These are phyloP conservation scores for Pseudogymnoascus sp. DNA, from an alignment of 2,329 filamentous ascomycete species.

Conservation along the genomic window DNA sequence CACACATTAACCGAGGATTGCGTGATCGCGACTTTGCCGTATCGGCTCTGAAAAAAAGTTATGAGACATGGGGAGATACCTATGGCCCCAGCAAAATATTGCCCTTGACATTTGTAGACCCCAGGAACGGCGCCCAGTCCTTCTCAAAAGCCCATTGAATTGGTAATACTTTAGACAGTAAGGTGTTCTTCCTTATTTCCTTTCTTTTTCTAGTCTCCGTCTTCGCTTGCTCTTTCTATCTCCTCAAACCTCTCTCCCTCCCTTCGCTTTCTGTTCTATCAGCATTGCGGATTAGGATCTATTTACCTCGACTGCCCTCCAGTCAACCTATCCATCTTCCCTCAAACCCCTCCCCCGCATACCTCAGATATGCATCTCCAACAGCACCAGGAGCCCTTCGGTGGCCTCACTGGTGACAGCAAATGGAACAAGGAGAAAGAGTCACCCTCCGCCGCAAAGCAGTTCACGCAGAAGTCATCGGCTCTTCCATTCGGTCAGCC, in stretches of 20 bases:
- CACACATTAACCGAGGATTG: neutral
- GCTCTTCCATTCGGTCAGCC: slow-evolving; percentile 49
- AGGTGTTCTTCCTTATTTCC: slow-evolving; percentile 10
- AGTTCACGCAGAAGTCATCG: slow-evolving; percentile 34
- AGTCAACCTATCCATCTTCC: neutral
- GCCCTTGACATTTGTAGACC: slow-evolving; percentile 5
- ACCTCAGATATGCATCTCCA: slow-evolving; percentile 5
- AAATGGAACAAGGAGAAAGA: slow-evolving; percentile 25
- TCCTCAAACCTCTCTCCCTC: slow-evolving; percentile 4
- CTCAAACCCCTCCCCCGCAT: neutral
- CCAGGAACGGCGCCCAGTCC: neutral
- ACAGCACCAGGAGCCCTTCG: slow-evolving; percentile 20
- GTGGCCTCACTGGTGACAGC: slow-evolving; percentile 21
- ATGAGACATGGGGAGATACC: slow-evolving; percentile 10
- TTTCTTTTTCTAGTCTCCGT: slow-evolving; percentile 17
- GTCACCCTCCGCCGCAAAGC: slow-evolving; percentile 19
- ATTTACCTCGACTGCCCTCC: neutral
- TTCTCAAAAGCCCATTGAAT: neutral
- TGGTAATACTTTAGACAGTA: slow-evolving; percentile 7
- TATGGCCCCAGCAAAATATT: slow-evolving; percentile 8
- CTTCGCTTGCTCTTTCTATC: slow-evolving; percentile 11
- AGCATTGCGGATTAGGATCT: neutral
- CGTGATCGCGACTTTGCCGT: slow-evolving; percentile 12
- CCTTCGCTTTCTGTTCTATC: slow-evolving; percentile 2
- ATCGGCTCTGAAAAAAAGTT: slow-evolving; percentile 12